Base-by-base conservation (phyloP, 1,139 yeast species). In the Sugiyamaella paludigena region DNA sequence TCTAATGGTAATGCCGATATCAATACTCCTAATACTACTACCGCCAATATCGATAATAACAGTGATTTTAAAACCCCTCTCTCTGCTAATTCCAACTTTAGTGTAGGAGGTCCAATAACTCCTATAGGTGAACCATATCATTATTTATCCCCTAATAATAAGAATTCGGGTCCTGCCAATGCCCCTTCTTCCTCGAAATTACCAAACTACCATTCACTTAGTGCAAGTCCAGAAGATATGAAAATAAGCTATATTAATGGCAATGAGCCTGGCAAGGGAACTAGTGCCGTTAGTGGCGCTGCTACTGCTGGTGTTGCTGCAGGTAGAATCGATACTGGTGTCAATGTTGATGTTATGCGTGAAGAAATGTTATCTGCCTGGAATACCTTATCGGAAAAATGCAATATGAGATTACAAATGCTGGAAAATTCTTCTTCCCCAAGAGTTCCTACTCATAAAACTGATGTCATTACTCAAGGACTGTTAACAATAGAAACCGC, bases 401-500 rank as follows among this genome's bases (percentile, higher is more conserved):
- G 66, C 19, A 52, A 59, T 11, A 43, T 45, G 44, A 56, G 69
- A 24, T 49, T 63, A 24, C 52, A 52, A 29, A 50, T 54, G 10
- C 47, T 65, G 2, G 64, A 58, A 15, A 53, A 51, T 12, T 38
- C 50, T 2, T 44, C 53, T 2, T 41, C 50, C 11, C 48, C 61
- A 12, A 51, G 59, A 27, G 56, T 61, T 2, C 63, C 61, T n/a
- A 47, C 54, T 2, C 52, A 50, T 39, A 64, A 60, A 11, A 64
- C 59, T 29, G 71, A 68, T 49, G 64, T 63, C 4, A 56, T 69
- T 6, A 52, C 64, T 1, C 53, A 57, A 38, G 71, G 72, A 1
- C 49, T 67, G 8, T 45, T 71, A 24, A 58, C 66, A 5, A 47
- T 46, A 9, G 66, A 62, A n/a, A 69, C 68, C 40, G 69, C 69